phyloP scores from a whole-genome alignment of 805 yeast genomes.

The Candida alai region DNA sequence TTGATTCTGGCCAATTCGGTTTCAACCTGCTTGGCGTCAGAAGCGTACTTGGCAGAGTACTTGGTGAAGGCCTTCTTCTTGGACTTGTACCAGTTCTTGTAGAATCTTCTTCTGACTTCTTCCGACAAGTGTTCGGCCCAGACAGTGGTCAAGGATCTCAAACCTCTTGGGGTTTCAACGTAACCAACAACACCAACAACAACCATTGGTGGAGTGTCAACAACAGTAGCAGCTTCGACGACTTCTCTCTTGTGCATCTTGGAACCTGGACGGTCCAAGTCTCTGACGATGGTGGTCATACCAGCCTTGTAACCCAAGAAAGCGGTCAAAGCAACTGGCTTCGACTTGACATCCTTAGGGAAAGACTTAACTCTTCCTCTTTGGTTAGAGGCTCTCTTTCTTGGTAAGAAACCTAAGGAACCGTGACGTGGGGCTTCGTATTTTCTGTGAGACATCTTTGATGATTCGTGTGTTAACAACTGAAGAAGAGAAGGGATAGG shows the following conservation, averaged over 20 bases:
- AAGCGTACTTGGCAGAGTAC: conserved; percentile 97
- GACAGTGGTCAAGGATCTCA: conserved; percentile 98
- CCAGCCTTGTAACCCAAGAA: conserved; percentile 99
- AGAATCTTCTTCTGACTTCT: conserved; percentile 99
- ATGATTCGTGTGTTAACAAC: conserved; percentile 5
- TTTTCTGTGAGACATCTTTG: conserved; percentile 97
- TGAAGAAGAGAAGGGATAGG: conserved; percentile 2
- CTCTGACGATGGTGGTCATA: conserved; percentile 99
- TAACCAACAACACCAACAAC: conserved; percentile 99
- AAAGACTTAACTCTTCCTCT: conserved; percentile 99
- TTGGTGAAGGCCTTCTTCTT: conserved; percentile 99
- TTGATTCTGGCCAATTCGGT: conserved; percentile 97
- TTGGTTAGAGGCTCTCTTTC: conserved; percentile 98
- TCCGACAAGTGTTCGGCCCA: conserved; percentile 99
- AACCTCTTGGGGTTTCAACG: conserved; percentile 99
- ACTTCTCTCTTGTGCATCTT: conserved; percentile 99
- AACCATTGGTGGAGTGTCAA: conserved; percentile 98
- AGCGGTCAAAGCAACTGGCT: conserved; percentile 98
- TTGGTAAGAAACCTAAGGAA: conserved; percentile 99
- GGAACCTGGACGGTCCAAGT: conserved; percentile 99
- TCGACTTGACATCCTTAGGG: conserved; percentile 97
- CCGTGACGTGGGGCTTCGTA: conserved; percentile 99
- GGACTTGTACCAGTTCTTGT: conserved; percentile 99
- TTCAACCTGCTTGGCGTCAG: conserved; percentile 82
- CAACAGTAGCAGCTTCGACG: conserved; percentile 98